Conservation (phyloP, 2,329 filamentous ascomycete species). For the Reticulascus tulasneorum region DNA sequence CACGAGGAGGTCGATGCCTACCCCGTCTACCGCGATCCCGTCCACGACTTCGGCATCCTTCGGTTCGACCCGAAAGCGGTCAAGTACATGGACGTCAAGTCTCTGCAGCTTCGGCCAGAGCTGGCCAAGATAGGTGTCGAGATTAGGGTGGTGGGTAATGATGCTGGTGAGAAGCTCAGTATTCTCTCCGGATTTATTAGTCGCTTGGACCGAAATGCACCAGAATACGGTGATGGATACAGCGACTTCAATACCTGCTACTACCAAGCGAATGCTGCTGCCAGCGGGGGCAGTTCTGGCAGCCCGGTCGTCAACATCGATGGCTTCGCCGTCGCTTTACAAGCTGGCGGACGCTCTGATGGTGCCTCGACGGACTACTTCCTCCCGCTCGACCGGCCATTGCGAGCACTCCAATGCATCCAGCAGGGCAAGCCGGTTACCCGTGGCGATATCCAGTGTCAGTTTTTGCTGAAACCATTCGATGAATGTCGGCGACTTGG, state of each 20-base stretch:
- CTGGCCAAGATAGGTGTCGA: conserved; percentile 84
- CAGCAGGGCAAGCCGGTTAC: conserved; percentile 70
- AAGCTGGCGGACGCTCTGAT: conserved; percentile 90
- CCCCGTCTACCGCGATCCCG: conserved; percentile 94
- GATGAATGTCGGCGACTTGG: conserved; percentile 92
- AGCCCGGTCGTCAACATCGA: conserved; percentile 96
- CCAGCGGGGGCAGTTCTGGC: conserved; percentile 95
- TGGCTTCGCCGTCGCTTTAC: conserved; percentile 84
- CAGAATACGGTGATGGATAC: conserved; percentile 96
- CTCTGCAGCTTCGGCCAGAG: conserved; percentile 77
- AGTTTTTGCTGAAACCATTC: conserved; percentile 95
- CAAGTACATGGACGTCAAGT: conserved; percentile 91
- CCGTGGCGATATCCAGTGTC: conserved; percentile 96
- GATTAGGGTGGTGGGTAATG: conserved; percentile 96
- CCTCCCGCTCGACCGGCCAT: conserved; percentile 83
- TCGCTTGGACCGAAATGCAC: conserved; percentile 90
- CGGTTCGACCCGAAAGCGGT: conserved; percentile 94
- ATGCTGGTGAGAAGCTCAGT: conserved; percentile 96
- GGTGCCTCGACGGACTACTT: conserved; percentile 98
- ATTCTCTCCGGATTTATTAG: conserved; percentile 97
- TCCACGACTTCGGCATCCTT: conserved; percentile 97
- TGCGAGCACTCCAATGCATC: conserved; percentile 82
- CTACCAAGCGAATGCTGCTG: conserved; percentile 95
- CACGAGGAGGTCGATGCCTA: conserved; percentile 95
- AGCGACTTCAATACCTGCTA: conserved; percentile 96